phyloP scores from a whole-genome alignment of 306 rosid species.

The Astragalus glycyphyllos region DNA sequence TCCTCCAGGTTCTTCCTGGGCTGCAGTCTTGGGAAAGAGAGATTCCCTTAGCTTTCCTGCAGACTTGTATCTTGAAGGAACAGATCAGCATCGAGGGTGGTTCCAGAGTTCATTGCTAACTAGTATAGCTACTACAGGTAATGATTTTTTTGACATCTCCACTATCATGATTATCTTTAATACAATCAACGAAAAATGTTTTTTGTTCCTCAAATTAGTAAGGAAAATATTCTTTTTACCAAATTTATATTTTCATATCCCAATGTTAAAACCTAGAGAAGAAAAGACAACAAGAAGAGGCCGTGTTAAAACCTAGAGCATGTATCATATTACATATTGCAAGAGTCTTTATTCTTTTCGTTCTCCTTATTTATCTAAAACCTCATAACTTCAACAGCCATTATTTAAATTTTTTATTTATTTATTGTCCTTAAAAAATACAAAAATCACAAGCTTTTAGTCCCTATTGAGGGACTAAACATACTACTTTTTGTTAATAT shows the following conservation, averaged over 20 bases:
- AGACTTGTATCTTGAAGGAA: conserved; percentile 96
- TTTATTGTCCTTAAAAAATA: neutral
- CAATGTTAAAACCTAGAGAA: neutral
- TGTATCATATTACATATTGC: neutral
- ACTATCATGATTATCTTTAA: conserved; percentile 19
- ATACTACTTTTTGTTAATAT: no score
- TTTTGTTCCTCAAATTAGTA: neutral
- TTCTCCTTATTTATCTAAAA: no score
- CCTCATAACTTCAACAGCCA: no score
- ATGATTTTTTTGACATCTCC: conserved; percentile 27
- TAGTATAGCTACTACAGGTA: conserved; percentile 91
- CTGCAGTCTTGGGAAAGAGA: conserved; percentile 83
- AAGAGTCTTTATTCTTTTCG: no score
- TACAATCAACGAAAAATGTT: neutral
- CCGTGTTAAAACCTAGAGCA: no score
- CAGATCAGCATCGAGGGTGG: conserved; percentile 99
- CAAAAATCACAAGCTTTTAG: neutral
- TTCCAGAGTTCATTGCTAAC: conserved; percentile 97
- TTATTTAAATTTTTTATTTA: neutral
- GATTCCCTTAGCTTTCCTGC: conserved; percentile 81
- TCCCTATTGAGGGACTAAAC: neutral
- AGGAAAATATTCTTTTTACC: neutral
- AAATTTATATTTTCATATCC: neutral
- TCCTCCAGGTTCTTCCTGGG: conserved; percentile 98
- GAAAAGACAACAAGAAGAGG: neutral